Evolutionary conservation across 208 protist species (phyloP).

Genomic region (Endotrypanum monterogeii): DNA sequence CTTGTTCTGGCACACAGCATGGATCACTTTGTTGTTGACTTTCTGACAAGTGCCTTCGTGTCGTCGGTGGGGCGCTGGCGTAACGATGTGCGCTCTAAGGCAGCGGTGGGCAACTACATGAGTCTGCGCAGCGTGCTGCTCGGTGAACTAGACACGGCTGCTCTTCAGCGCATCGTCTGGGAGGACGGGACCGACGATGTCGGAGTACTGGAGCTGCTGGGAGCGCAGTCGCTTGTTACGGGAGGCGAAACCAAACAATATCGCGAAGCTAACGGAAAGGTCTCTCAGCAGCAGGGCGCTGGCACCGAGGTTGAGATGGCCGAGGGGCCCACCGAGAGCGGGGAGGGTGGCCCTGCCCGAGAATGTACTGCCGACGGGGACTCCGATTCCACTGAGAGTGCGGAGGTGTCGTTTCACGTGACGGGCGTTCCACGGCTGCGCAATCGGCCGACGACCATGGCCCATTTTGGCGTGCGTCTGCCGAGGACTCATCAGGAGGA

Average conservation of each 20-base stretch:
- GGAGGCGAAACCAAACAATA: constrained; percentile 43
- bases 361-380: not conserved
- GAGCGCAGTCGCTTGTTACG: constrained; percentile 35
- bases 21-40: constrained; percentile 79
- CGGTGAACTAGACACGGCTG: constrained; percentile 44
- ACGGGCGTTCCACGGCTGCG: constrained; percentile 24
- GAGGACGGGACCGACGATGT: constrained; percentile 51
- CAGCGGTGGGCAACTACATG: constrained; percentile 78
- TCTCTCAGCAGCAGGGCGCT: constrained; percentile 15
- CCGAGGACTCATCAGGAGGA: constrained; percentile 4
- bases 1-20: constrained; percentile 75
- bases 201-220: constrained; percentile 49
- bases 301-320: not conserved
- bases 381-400: constrained; percentile 3
- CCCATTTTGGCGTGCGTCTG: constrained; percentile 32
- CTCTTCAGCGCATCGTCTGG: constrained; percentile 51
- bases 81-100: constrained; percentile 73
- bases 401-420: not conserved
- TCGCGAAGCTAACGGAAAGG: constrained; percentile 24
- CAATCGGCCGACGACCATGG: constrained; percentile 21
- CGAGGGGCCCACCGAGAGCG: not conserved
- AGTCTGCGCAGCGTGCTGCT: constrained; percentile 67
- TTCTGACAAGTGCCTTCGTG: constrained; percentile 71
- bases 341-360: not conserved
- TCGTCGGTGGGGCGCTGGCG: constrained; percentile 75